These are phyloP conservation scores for Schizophyllum amplum DNA, from an alignment of 1,284 basidiomycete genomes.

Conservation along the genomic window DNA sequence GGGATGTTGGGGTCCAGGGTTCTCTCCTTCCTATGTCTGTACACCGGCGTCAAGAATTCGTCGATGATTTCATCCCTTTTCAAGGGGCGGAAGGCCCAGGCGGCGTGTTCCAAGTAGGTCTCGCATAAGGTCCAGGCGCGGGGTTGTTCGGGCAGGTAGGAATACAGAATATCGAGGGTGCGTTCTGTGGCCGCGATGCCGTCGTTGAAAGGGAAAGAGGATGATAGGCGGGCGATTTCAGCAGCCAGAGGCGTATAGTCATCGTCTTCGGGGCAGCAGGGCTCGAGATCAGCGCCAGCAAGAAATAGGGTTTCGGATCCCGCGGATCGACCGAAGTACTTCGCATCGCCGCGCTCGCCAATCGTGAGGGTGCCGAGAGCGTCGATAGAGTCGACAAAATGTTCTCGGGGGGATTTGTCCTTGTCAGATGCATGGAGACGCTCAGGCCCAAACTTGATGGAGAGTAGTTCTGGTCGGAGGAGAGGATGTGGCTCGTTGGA, in stretches of 20 bases:
- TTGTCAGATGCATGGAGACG: conserved; percentile 19
- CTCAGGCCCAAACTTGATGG: conserved; percentile 51
- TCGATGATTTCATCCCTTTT: conserved; percentile 59
- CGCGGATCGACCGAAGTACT: conserved; percentile 56
- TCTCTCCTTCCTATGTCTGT: conserved; percentile 35
- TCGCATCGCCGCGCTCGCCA: conserved; percentile 52
- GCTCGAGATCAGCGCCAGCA: conserved; percentile 45
- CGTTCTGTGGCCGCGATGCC: conserved; percentile 25
- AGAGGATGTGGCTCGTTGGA: conserved; percentile 59
- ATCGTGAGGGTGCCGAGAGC: conserved; percentile 54
- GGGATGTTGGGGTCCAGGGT: conserved; percentile 17
- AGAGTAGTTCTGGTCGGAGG: conserved; percentile 51
- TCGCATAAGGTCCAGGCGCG: conserved; percentile 60
- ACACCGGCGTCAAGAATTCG: conserved; percentile 51
- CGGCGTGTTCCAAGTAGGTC: conserved; percentile 55
- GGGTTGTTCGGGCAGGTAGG: conserved; percentile 42
- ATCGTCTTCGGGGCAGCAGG: conserved; percentile 24
- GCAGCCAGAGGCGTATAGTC: conserved; percentile 24
- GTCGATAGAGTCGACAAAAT: conserved; percentile 27
- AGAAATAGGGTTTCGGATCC: conserved; percentile 17
- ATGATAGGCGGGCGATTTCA: conserved; percentile 36
- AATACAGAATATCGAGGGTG: conserved; percentile 33
- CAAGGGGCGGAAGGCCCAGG: conserved; percentile 54
- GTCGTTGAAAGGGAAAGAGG: conserved; percentile 36
- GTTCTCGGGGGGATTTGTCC: conserved; percentile 18